Evolutionary conservation across 331 rosid species (phyloP).

Genomic region (Malus hybrid): DNA sequence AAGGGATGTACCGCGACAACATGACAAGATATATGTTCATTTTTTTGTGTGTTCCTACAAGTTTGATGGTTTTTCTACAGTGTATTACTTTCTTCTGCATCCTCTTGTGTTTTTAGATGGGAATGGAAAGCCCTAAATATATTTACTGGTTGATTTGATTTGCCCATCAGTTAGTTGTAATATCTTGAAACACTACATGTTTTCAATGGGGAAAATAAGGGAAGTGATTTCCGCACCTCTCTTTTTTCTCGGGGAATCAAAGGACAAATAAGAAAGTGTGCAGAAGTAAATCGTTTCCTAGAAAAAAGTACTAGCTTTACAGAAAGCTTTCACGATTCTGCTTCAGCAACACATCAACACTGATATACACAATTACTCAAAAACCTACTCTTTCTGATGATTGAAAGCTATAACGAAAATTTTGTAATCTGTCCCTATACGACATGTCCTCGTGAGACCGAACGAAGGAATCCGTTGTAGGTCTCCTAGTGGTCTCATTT

Average conservation of each 20-base stretch:
- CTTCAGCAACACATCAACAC: not conserved
- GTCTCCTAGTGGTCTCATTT: not conserved
- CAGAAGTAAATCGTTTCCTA: not conserved
- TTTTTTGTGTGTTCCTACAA: not conserved
- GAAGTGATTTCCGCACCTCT: no score
- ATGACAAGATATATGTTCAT: not conserved
- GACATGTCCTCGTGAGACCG: not conserved
- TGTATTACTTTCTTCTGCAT: not conserved
- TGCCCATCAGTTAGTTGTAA: not conserved
- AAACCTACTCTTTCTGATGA: not conserved
- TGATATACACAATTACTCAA: not conserved
- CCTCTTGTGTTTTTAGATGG: not conserved
- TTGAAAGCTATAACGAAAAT: not conserved
- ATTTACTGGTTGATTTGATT: not conserved
- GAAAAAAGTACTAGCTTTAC: no score
- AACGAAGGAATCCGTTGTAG: not conserved
- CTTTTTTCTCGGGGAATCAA: no score
- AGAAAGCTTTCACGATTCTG: not conserved
- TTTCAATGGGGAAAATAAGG: not conserved
- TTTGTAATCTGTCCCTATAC: not conserved
- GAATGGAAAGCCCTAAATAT: not conserved
- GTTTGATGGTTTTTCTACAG: not conserved
- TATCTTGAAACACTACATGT: not conserved
- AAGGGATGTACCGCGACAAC: no score
- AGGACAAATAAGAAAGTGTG: no score